phyloP scores from a whole-genome alignment of 2,329 filamentous ascomycete genomes.

The Microdochium bolleyi region DNA sequence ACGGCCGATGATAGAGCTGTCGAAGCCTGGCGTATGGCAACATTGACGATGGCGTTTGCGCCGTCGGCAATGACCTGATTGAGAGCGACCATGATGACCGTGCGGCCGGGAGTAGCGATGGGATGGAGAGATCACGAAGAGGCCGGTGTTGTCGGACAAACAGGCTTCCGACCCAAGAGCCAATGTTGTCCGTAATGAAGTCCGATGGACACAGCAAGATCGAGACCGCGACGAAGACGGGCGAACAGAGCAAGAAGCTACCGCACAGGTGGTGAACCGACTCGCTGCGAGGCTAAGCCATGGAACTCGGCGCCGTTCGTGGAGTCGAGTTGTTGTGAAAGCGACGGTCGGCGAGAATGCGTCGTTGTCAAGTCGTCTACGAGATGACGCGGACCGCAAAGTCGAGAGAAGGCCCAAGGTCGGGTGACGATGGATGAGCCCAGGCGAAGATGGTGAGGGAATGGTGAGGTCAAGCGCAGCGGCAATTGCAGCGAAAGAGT shows the following conservation, averaged over 20 bases:
- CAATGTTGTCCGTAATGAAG: not conserved
- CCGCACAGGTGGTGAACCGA: not conserved
- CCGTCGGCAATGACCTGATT: slow-evolving; percentile 27
- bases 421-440: not conserved
- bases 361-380: not conserved
- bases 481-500: not conserved
- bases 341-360: not conserved
- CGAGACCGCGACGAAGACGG: not conserved
- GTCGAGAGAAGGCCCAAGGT: not conserved
- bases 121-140: not conserved
- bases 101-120: not conserved
- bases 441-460: not conserved
- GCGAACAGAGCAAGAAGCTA: not conserved
- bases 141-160: not conserved
- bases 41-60: slow-evolving; percentile 23
- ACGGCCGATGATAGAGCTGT: slow-evolving; percentile 4
- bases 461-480: slow-evolving; percentile 3
- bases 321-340: not conserved
- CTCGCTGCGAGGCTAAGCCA: not conserved
- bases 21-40: slow-evolving; percentile 13
- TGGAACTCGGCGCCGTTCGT: not conserved
- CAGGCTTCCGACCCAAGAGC: not conserved
- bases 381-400: not conserved
- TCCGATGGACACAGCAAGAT: not conserved
- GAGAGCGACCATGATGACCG: slow-evolving; percentile 24